Base-by-base conservation (phyloP, 192 early-diverging fungal species). In the Coemansia sp. region DNA sequence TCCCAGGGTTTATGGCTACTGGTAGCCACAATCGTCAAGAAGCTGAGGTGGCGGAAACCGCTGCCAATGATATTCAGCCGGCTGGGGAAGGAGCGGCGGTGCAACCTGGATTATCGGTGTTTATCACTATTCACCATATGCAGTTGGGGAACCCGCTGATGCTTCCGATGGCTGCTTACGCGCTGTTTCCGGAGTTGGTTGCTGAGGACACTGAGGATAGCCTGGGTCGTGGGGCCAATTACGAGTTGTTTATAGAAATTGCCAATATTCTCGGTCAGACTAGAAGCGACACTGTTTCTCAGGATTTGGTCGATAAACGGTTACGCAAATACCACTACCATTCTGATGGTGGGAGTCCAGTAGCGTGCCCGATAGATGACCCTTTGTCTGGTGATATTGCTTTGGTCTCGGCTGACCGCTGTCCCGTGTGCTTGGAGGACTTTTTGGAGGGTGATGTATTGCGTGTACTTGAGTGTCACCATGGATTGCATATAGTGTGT, bases 201-300 rank as follows among this genome's bases (percentile, higher is more conserved):
- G 61, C 24, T 36, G 72, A 71, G 18, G 40, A 36, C 49, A 6
- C 22, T 34, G 33, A 22, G 36, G n/a, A 43, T 0, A 72, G 40
- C 43, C n/a, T 65, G 47, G 27, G 67, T 31, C 40, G 67, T 2
- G 70, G 66, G 11, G 75, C 59, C 60, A 76, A 79, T 71, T 84
- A 84, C 52, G 81, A 84, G 12, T 60, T 84, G 70, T 76, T 76
- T 55, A 60, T 75, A 43, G 81, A 84, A 52, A 71, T 84, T 40
- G 68, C 81, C 18, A 79, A 72, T 41, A 84, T 84, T 20, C 63
- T 84, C 27, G 81, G 81, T 9, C 71, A 76, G 49, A 77, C 69
- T 8, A 62, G 49, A 27, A 44, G 71, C 9, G 68, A 59, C 36
- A 84, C 81, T 0, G 74, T 79, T 36, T 76, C 59, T n/a, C 81